These are phyloP conservation scores for Coemansia sp. DNA, from an alignment of 192 early-diverging fungal genomes.

Conservation along the genomic window DNA sequence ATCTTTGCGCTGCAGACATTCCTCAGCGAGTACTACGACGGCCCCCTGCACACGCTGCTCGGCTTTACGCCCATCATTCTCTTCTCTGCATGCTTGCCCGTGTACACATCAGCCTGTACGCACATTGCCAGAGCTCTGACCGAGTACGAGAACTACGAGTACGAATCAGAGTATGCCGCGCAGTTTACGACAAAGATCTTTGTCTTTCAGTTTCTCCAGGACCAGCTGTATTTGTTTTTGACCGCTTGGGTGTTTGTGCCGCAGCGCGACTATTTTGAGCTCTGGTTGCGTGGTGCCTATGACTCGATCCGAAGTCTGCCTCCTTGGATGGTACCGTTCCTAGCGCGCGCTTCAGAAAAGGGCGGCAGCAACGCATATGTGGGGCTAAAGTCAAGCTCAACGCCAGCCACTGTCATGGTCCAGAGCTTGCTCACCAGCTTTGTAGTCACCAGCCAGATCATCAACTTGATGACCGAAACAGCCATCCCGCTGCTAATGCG, in stretches of 20 bases:
- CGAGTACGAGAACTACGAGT: conserved; percentile 81
- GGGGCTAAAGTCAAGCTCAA: conserved; percentile 38
- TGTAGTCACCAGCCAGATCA: conserved; percentile 77
- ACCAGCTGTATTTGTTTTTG: conserved; percentile 81
- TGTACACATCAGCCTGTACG: conserved; percentile 65
- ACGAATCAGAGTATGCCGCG: conserved; percentile 64
- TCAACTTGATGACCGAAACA: conserved; percentile 73
- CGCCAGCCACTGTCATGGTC: conserved; percentile 41
- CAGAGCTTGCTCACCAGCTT: conserved; percentile 65
- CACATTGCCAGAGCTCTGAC: conserved; percentile 61
- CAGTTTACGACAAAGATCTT: conserved; percentile 82
- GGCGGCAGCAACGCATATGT: neutral
- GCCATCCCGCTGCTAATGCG: conserved; percentile 66
- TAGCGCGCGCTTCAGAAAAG: conserved; percentile 5
- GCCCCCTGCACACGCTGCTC: conserved; percentile 63
- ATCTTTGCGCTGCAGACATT: conserved; percentile 77
- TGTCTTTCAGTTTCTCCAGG: conserved; percentile 77
- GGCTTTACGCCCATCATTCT: conserved; percentile 69
- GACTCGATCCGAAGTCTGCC: conserved; percentile 14
- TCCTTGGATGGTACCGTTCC: conserved; percentile 15
- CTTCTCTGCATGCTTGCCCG: conserved; percentile 71
- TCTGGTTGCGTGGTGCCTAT: conserved; percentile 40
- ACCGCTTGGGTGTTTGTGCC: conserved; percentile 90
- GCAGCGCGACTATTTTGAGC: conserved; percentile 64
- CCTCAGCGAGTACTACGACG: conserved; percentile 76